A percentile compares a stretch with the other conserved stretches of the same genome.
Evolutionary conservation across 2,329 filamentous ascomycete genomes (phyloP).

Genomic region (Hysterium pulicare): DNA sequence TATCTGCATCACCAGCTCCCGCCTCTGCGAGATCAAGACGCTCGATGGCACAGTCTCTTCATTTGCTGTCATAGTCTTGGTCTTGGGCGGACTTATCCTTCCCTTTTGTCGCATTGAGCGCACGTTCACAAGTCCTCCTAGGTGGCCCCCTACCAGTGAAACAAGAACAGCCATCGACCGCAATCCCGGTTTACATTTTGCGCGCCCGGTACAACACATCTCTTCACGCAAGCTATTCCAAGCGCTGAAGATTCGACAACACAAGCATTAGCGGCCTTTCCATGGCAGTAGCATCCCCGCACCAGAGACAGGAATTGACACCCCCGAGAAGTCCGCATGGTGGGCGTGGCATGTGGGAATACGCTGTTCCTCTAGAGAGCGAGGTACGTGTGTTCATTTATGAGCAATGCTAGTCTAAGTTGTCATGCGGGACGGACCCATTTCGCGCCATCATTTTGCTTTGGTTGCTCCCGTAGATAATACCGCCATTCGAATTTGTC

Average conservation of each 20-base stretch:
- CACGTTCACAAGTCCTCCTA: neutral
- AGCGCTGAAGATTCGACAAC: too few relatives aligned
- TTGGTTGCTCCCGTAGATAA: conserved; percentile 11
- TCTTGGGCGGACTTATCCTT: conserved; percentile 1
- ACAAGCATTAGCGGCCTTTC: too few relatives aligned
- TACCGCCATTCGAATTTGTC: too few relatives aligned
- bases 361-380: conserved; percentile 36
- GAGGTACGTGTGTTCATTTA: conserved; percentile 34
- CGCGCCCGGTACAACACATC: too few relatives aligned
- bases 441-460: conserved; percentile 12
- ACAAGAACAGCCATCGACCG: conserved; percentile 1
- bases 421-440: conserved; percentile 14
- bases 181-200: too few relatives aligned
- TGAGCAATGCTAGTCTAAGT: too few relatives aligned
- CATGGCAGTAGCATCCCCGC: conserved; percentile 35
- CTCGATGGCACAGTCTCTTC: neutral
- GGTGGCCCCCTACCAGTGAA: conserved; percentile 1
- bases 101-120: neutral
- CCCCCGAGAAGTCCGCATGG: conserved; percentile 41
- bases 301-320: conserved; percentile 34
- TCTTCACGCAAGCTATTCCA: too few relatives aligned
- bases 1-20: conserved; percentile 1
- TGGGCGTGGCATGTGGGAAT: conserved; percentile 35
- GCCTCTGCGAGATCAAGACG: conserved; percentile 1
- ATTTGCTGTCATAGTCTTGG: neutral